Evolutionary conservation across 2,329 filamentous ascomycete species (phyloP).

Genomic region (Paecilomyces fulvus): DNA sequence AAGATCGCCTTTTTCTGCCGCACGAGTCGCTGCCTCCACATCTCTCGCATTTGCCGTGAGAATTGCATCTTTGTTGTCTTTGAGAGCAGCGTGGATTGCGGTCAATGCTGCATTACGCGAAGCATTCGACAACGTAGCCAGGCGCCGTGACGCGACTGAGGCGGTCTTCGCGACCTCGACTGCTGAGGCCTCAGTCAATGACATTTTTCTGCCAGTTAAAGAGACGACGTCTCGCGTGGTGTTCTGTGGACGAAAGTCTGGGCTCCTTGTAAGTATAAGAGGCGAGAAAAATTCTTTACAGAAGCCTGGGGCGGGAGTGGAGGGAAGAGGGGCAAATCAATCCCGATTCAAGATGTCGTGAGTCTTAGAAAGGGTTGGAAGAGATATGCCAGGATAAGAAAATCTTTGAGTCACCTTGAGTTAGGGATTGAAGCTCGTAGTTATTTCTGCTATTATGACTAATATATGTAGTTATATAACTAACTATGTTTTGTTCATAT

Average conservation of each 20-base stretch:
- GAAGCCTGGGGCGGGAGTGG: neutral
- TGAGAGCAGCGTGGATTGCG: conserved; percentile 70
- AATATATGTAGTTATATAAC: neutral
- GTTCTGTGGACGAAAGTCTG: neutral
- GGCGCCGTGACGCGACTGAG: conserved; percentile 69
- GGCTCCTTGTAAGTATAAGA: neutral
- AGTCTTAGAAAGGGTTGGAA: neutral
- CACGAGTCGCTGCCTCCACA: conserved; percentile 62
- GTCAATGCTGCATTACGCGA: conserved; percentile 80
- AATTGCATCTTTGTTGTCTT: conserved; percentile 61
- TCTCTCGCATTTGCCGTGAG: conserved; percentile 81
- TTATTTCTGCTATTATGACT: neutral
- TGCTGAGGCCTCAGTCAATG: conserved; percentile 76
- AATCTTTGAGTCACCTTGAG: too few relatives aligned
- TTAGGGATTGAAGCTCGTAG: too few relatives aligned
- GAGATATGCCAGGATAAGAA: too few relatives aligned
- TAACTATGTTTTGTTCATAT: neutral
- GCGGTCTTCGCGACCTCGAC: conserved; percentile 68
- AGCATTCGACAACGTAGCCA: conserved; percentile 67
- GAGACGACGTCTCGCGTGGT: neutral
- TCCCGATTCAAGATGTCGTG: neutral
- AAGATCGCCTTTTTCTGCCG: conserved; percentile 65
- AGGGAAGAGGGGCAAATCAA: neutral
- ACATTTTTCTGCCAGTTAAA: conserved; percentile 52
- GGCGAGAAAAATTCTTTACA: neutral